A percentile compares a stretch with the other conserved stretches of the same genome.
Evolutionary conservation across 768 basidiomycete genomes (phyloP).

Genomic region (Podaxis mareebaensis): DNA sequence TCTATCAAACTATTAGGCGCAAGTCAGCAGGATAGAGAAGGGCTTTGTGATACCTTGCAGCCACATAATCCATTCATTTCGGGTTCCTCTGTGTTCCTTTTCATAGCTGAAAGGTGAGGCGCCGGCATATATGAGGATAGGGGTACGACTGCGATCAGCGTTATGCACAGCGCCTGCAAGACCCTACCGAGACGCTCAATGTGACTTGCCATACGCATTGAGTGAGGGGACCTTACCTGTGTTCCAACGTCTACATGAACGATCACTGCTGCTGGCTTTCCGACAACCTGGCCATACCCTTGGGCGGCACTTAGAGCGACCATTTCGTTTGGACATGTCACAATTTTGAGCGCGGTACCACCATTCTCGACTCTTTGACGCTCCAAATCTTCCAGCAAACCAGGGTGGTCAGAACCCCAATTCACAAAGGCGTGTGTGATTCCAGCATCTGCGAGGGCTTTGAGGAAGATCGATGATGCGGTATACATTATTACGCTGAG

Average conservation of each 20-base stretch:
- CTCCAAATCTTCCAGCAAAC: constrained; percentile 67
- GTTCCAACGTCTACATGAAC: constrained; percentile 77
- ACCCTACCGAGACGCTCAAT: constrained; percentile 38
- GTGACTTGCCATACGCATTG: background rate
- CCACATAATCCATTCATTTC: constrained; percentile 80
- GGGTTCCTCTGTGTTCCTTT: constrained; percentile 58
- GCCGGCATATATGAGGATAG: constrained; percentile 73
- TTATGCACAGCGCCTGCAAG: constrained; percentile 75
- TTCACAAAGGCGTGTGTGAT: constrained; percentile 73
- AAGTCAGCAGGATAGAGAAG: background rate
- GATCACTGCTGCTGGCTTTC: constrained; percentile 69
- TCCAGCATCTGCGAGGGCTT: constrained; percentile 52
- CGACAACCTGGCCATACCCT: constrained; percentile 66
- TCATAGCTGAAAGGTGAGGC: constrained; percentile 60
- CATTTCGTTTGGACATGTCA: constrained; percentile 78
- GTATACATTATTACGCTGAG: constrained; percentile 43
- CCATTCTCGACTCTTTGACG: constrained; percentile 43
- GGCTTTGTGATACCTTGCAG: constrained; percentile 48
- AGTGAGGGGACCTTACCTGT: constrained; percentile 37
- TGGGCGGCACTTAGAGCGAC: constrained; percentile 74
- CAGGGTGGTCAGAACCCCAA: constrained; percentile 79
- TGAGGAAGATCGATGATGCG: constrained; percentile 61
- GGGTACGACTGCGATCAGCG: constrained; percentile 58
- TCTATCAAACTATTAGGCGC: constrained; percentile 36
- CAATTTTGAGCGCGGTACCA: constrained; percentile 44